These are phyloP conservation scores for Cryphonectria radicalis DNA, from an alignment of 2,329 filamentous ascomycete species.

Conservation along the genomic window DNA sequence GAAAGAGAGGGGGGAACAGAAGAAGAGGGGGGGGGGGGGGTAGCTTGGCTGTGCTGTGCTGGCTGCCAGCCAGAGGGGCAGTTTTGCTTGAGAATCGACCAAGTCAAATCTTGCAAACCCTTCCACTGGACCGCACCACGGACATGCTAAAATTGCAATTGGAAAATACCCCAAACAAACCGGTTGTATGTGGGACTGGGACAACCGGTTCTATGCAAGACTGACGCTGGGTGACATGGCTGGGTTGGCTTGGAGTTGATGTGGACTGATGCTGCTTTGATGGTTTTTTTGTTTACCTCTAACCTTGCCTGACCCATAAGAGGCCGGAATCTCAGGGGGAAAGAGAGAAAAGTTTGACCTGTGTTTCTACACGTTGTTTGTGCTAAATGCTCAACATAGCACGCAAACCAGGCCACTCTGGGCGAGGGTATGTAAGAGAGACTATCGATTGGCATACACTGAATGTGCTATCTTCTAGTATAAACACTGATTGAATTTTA, in stretches of 20 bases:
- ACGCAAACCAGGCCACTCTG: neutral
- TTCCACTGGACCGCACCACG: neutral
- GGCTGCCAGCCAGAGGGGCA: neutral
- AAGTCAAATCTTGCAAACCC: neutral
- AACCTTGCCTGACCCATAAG: neutral
- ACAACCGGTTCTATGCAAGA: neutral
- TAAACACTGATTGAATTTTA: neutral
- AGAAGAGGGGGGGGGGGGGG: neutral
- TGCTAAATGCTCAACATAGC: neutral
- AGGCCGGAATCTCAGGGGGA: neutral
- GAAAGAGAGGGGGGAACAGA: too few species aligned
- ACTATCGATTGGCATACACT: neutral
- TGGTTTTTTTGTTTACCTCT: neutral
- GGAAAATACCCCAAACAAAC: neutral
- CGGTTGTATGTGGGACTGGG: neutral
- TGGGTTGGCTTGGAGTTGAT: neutral
- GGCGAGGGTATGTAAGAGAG: neutral
- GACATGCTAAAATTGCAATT: neutral
- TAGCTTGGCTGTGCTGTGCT: constrained; percentile 4
- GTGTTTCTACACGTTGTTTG: neutral
- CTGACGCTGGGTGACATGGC: neutral
- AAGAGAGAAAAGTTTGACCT: neutral
- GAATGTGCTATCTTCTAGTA: neutral
- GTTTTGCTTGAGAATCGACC: constrained; percentile 1
- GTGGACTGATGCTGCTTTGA: neutral